Base-by-base conservation (phyloP, 768 basidiomycete genomes). In the Boletus sp. region DNA sequence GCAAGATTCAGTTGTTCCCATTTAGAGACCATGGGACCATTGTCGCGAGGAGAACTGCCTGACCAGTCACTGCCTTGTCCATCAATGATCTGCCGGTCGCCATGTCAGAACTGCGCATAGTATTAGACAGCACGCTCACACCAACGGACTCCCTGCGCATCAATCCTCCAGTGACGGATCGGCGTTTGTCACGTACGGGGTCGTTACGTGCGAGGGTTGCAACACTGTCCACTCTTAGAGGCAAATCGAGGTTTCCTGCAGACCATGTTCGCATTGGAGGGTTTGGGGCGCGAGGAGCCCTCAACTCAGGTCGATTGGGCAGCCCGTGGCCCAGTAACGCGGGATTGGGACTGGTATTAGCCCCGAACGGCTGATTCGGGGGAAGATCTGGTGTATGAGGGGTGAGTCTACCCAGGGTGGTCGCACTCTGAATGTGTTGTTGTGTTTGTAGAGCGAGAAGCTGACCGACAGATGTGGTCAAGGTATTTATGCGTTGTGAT, bases 1-100 rank as follows among this genome's bases (percentile, higher is more conserved):
- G 88, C 83, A 33, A 98, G 78, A 53, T 85, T 79, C 44, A 98
- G 71, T 64, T 97, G 93, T 57, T 98, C 96, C 96, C 96, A 98
- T 73, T 98, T 98, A 51, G 92, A 88, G 44, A 97, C 82, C 53
- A 89, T 77, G 10, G 93, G 87, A 15, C 92, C 91, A 55, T 74
- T 75, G 64, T 90, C 90, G 57, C 89, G 87, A 66, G 79, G 70
- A 38, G 78, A 75, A 58, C 74, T 72, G 51, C 76, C 72, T 41
- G 76, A 70, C 79, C 82, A 81, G 55, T 75, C 78, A 62, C 82
- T 81, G 51, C 77, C 77, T 70, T 83, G 78, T 48, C 74, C 65
- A 62, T 86, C 85, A 55, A 81, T 64, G 38, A 81, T 69, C 86
- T 85, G 66, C 51, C 35, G 54, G 54, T 59, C 61, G 50, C 46